phyloP scores from a whole-genome alignment of 495 filamentous ascomycete genomes.

The Aspergillus sclerotioniger region DNA sequence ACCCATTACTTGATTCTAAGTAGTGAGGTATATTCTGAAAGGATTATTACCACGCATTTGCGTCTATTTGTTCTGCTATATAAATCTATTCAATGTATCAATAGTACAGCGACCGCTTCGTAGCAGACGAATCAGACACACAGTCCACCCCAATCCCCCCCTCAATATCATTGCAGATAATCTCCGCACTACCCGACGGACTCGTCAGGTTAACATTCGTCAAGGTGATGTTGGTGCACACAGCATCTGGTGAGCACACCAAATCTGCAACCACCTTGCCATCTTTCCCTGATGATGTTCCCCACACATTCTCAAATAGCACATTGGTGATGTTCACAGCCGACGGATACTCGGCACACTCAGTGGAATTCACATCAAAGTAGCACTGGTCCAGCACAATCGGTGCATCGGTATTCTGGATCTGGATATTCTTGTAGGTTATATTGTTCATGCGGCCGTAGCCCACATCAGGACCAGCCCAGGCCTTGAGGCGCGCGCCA shows the following conservation, averaged over 20 bases:
- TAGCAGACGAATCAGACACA: not conserved
- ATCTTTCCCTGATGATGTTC: slow-evolving; percentile 49
- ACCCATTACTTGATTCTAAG: too few relatives aligned
- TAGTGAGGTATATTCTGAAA: too few relatives aligned
- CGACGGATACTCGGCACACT: slow-evolving; percentile 51
- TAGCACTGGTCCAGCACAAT: slow-evolving; percentile 58
- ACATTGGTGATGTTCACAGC: slow-evolving; percentile 56
- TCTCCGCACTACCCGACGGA: slow-evolving; percentile 43
- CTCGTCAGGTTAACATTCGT: slow-evolving; percentile 49
- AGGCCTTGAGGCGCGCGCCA: slow-evolving; percentile 55
- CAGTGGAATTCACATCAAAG: slow-evolving; percentile 51
- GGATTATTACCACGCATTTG: too few relatives aligned
- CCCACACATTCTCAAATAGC: slow-evolving; percentile 54
- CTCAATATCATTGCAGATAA: slow-evolving; percentile 52
- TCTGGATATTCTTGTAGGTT: slow-evolving; percentile 56
- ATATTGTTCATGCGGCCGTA: slow-evolving; percentile 59
- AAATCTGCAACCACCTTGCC: slow-evolving; percentile 49
- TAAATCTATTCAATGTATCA: too few relatives aligned
- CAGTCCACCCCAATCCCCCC: slow-evolving; percentile 52
- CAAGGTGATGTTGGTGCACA: slow-evolving; percentile 53
- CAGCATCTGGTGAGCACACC: slow-evolving; percentile 51
- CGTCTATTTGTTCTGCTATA: too few relatives aligned
- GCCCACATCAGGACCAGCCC: slow-evolving; percentile 51
- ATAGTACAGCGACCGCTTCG: not conserved
- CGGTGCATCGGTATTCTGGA: slow-evolving; percentile 53